Evolutionary conservation across 129 eudicot genomes (phyloP).

Genomic region (Flaveria sonorensis): DNA sequence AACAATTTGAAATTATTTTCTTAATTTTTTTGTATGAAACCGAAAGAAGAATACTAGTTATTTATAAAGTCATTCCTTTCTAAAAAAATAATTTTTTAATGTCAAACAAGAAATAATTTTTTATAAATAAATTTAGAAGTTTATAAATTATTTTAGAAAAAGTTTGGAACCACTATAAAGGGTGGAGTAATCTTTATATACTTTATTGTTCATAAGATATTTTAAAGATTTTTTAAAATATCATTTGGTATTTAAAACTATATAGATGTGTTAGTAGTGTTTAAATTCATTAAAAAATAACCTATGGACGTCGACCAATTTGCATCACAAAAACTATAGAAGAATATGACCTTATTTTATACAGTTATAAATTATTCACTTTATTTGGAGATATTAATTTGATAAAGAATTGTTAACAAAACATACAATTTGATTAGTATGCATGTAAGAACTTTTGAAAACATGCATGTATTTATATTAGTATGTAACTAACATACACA

Average conservation of each 20-base stretch:
- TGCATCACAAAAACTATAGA: background rate
- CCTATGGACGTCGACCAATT: background rate
- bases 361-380: background rate
- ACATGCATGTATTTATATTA: background rate
- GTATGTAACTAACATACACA: background rate
- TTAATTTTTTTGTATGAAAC: no score
- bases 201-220: background rate
- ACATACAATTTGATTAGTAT: background rate
- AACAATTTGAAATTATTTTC: no score
- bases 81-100: background rate
- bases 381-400: background rate
- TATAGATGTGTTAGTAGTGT: background rate
- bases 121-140: background rate
- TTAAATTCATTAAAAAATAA: background rate
- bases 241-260: constrained; percentile 7
- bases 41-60: no score
- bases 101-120: background rate
- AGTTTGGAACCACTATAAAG: background rate
- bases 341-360: background rate
- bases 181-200: constrained; percentile 11
- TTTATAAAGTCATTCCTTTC: no score
- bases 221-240: background rate
- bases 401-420: background rate
- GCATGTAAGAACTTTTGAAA: background rate
- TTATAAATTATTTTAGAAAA: background rate